Evolutionary conservation across 2,329 filamentous ascomycete species (phyloP).

Genomic region (Exophiala xenobiotica): DNA sequence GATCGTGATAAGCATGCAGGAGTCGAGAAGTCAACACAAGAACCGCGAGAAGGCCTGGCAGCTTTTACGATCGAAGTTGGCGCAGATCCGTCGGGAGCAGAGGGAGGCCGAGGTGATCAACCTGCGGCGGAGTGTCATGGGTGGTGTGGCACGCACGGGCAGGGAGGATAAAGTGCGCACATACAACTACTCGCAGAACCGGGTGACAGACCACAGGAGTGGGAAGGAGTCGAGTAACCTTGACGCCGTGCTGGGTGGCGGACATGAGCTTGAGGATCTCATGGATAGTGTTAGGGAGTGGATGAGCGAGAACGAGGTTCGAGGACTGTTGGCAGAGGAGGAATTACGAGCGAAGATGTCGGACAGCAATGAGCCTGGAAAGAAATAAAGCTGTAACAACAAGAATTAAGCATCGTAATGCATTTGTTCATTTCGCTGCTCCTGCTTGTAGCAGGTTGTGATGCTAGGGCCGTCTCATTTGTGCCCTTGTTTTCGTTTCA

Average conservation of each 20-base stretch:
- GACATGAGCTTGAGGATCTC: constrained; percentile 68
- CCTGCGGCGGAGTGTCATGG: constrained; percentile 74
- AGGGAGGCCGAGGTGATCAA: constrained; percentile 76
- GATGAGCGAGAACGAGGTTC: constrained; percentile 72
- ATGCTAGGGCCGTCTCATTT: constrained; percentile 11
- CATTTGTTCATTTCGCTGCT: no score
- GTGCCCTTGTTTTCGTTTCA: constrained; percentile 6
- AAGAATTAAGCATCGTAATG: no score
- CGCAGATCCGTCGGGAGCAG: constrained; percentile 74
- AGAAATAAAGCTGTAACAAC: constrained; percentile 11
- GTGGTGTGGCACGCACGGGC: constrained; percentile 74
- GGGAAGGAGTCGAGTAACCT: constrained; percentile 77
- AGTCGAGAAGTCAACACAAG: constrained; percentile 82
- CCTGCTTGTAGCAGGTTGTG: neutral
- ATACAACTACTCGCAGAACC: constrained; percentile 76
- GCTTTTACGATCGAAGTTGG: constrained; percentile 76
- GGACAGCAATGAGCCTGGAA: constrained; percentile 7
- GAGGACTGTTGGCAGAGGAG: constrained; percentile 65
- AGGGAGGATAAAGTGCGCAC: constrained; percentile 91
- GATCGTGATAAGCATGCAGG: constrained; percentile 86
- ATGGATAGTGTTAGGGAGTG: constrained; percentile 77
- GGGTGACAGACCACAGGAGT: constrained; percentile 86
- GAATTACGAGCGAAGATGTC: constrained; percentile 43
- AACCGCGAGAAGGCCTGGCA: constrained; percentile 89
- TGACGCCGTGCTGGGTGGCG: constrained; percentile 74